Base-by-base conservation (phyloP, 805 yeast species). In the Hanseniaspora nectarophila region DNA sequence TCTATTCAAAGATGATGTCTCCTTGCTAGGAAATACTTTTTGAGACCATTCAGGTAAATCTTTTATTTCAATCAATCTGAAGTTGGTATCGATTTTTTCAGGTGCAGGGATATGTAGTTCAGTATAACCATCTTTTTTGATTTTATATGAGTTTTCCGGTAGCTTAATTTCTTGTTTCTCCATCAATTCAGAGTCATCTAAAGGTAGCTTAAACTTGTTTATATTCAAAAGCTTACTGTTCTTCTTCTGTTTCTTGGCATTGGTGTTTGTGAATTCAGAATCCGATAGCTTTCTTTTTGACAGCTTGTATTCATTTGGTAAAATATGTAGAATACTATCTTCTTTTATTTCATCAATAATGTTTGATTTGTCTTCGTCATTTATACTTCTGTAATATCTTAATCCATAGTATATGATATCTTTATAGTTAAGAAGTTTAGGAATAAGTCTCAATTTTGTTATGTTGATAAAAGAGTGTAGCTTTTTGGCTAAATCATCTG, bases 101-200 rank as follows among this genome's bases (percentile, higher is more conserved):
- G 96, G 95, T 0, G 96, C 81, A 0, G 98, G 98, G n/a, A 92
- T 78, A 56, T 81, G 88, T 34, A 89, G 85, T 59, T 87, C 94
- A 61, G 90, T 97, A 67, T 90, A 90, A 5, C 76, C 68, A 54
- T 77, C 79, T 56, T 80, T 80, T 12, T 78, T 76, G 54, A 84
- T 77, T 60, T 85, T 87, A 63, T 78, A 84, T 0, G 97, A 84
- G 3, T 95, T 95, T 54, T 75, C 75, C 0, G 98, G 97, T 3
- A 92, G 74, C 50, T 74, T 73, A 21, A 92, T 78, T 55, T 80
- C 82, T 0, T 82, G 68, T 1, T 88, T 75, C 76, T 82, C 73
- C 10, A 83, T 68, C 57, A 77, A 84, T 0, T 83, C 70, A 0
- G 92, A 90, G 61, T 85, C 82, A 33, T 82, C 87, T 60, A 86